Conservation (phyloP, 1,284 basidiomycete species). For the Moesziomyces sp. region DNA sequence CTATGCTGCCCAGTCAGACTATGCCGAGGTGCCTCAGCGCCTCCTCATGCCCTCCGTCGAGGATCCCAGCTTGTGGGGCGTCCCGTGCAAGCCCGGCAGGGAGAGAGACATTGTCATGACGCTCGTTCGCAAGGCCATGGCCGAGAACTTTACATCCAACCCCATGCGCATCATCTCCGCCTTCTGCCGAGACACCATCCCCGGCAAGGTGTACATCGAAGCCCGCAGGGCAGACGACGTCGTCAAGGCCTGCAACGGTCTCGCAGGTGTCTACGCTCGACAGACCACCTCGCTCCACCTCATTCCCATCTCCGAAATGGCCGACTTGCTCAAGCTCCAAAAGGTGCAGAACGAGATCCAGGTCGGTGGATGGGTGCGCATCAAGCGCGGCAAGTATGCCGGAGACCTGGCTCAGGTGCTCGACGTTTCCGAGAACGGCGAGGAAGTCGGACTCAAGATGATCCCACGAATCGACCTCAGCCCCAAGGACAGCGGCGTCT, state of each 20-base stretch:
- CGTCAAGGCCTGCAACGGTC: conserved; percentile 83
- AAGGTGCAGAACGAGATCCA: conserved; percentile 88
- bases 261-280: conserved; percentile 84
- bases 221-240: conserved; percentile 89
- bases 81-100: conserved; percentile 91
- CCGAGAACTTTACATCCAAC: conserved; percentile 70
- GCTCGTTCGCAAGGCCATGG: conserved; percentile 90
- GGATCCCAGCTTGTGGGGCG: conserved; percentile 94
- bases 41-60: conserved; percentile 95
- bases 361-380: conserved; percentile 92
- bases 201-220: conserved; percentile 95
- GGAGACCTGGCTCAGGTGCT: conserved; percentile 96
- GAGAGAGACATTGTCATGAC: conserved; percentile 93
- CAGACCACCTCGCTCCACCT: conserved; percentile 77
- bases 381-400: conserved; percentile 91
- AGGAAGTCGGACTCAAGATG: conserved; percentile 91
- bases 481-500: conserved; percentile 62
- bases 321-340: conserved; percentile 92
- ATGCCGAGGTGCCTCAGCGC: conserved; percentile 83
- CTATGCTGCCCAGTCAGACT: conserved; percentile 72
- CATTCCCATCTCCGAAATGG: conserved; percentile 98
- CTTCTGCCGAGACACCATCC: conserved; percentile 93
- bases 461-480: conserved; percentile 96
- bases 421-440: conserved; percentile 91
- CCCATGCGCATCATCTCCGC: conserved; percentile 88